These are phyloP conservation scores for Harringtonia aguacate DNA, from an alignment of 2,329 filamentous ascomycete genomes.

Conservation along the genomic window DNA sequence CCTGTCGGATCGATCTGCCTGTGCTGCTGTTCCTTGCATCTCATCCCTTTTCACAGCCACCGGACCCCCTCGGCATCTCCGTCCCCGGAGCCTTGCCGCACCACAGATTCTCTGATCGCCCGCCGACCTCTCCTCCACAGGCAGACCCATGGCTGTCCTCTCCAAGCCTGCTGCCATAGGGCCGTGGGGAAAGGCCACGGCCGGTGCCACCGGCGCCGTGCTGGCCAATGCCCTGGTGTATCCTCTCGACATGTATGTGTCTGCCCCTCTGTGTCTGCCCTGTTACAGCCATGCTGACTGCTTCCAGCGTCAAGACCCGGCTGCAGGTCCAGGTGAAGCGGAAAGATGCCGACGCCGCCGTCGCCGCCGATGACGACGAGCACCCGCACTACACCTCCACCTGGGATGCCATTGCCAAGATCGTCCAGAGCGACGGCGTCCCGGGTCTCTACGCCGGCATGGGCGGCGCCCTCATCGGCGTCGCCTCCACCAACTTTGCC, in stretches of 20 bases:
- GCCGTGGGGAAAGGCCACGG: slow-evolving; percentile 86
- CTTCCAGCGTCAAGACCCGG: slow-evolving; percentile 76
- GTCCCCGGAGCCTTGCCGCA: too few species aligned
- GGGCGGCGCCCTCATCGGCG: slow-evolving; percentile 73
- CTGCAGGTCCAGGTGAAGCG: slow-evolving; percentile 87
- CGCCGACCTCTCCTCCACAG: too few species aligned
- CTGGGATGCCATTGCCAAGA: slow-evolving; percentile 79
- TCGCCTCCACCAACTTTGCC: slow-evolving; percentile 95
- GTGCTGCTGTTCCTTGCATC: too few species aligned
- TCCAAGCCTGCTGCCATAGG: slow-evolving; percentile 64
- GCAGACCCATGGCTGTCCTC: slow-evolving; percentile 36
- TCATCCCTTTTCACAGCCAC: too few species aligned
- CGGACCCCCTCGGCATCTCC: not conserved
- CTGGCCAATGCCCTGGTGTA: slow-evolving; percentile 94
- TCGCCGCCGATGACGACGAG: slow-evolving; percentile 23
- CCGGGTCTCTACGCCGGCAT: slow-evolving; percentile 83
- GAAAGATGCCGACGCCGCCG: slow-evolving; percentile 33
- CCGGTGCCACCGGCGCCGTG: slow-evolving; percentile 85
- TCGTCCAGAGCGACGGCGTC: slow-evolving; percentile 69
- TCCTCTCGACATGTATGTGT: slow-evolving; percentile 81
- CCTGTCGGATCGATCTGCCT: too few species aligned
- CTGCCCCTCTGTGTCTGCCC: not conserved
- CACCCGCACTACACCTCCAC: slow-evolving; percentile 72
- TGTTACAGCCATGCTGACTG: slow-evolving; percentile 8
- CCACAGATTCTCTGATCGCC: too few species aligned